These are phyloP conservation scores for Sechiopsis laciniata DNA, from an alignment of 306 rosid species.

Conservation along the genomic window DNA sequence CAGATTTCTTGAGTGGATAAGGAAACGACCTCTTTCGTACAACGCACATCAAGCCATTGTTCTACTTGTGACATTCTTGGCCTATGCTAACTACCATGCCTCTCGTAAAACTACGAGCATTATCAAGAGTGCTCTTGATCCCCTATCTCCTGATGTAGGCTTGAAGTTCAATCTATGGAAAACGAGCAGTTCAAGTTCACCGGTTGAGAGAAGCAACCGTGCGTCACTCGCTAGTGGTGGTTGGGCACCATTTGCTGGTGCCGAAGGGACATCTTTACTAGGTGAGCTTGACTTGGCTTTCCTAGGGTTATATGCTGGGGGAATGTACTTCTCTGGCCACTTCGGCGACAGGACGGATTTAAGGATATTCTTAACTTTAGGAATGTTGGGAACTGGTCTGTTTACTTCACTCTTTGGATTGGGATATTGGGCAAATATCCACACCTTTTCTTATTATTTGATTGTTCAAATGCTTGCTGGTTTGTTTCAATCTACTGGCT, in stretches of 20 bases:
- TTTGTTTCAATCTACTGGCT: conserved; percentile 90
- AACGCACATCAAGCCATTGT: conserved; percentile 77
- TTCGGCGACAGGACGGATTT: conserved; percentile 70
- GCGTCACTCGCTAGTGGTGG: conserved; percentile 52
- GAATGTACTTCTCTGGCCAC: conserved; percentile 94
- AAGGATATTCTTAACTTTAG: conserved; percentile 72
- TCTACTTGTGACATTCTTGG: conserved; percentile 69
- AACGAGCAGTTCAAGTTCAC: conserved; percentile 19
- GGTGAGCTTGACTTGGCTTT: conserved; percentile 91
- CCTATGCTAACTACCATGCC: conserved; percentile 87
- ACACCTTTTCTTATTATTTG: conserved; percentile 60
- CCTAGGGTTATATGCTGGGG: conserved; percentile 74
- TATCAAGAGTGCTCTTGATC: conserved; percentile 92
- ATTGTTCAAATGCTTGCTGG: conserved; percentile 75
- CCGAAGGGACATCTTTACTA: conserved; percentile 76
- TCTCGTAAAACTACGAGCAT: conserved; percentile 87
- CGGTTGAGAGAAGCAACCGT: conserved; percentile 26
- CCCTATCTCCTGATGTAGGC: conserved; percentile 47
- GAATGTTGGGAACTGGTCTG: conserved; percentile 89
- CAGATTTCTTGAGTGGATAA: conserved; percentile 43
- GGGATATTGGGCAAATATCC: conserved; percentile 76
- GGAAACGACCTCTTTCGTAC: conserved; percentile 58
- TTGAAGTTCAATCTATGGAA: conserved; percentile 33
- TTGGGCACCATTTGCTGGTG: conserved; percentile 79
- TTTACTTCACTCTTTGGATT: conserved; percentile 74